These are phyloP conservation scores for Centaurea solstitialis DNA, from an alignment of 129 eudicot genomes.

Conservation along the genomic window DNA sequence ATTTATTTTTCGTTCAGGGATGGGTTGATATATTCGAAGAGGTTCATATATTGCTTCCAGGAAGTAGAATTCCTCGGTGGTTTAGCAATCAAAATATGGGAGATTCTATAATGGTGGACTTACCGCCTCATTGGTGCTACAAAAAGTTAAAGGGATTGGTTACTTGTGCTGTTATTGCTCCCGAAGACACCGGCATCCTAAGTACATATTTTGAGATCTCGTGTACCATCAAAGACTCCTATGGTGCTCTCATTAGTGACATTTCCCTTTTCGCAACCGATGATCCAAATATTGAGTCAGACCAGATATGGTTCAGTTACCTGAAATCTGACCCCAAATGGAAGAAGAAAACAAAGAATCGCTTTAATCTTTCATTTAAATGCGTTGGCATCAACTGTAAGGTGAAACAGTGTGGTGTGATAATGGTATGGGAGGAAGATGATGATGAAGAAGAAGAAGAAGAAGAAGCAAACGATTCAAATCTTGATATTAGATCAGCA, in stretches of 20 bases:
- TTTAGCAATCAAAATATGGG: slow-evolving; percentile 20
- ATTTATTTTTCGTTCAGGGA: slow-evolving; percentile 18
- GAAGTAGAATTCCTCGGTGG: slow-evolving; percentile 37
- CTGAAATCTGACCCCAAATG: slow-evolving; percentile 21
- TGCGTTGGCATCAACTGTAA: slow-evolving; percentile 24
- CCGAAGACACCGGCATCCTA: slow-evolving; percentile 2
- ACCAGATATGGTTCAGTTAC: slow-evolving; percentile 32
- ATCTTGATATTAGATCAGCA: slow-evolving; percentile 11
- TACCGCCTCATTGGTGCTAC: slow-evolving; percentile 23
- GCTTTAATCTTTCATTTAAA: slow-evolving; percentile 17
- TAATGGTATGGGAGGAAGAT: slow-evolving; percentile 16
- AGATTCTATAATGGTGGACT: slow-evolving; percentile 8
- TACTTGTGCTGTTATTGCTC: slow-evolving; percentile 24
- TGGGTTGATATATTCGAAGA: slow-evolving; percentile 23
- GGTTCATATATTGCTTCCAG: slow-evolving; percentile 34
- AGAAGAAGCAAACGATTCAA: not conserved
- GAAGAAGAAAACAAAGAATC: slow-evolving; percentile 32
- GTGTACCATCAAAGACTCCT: slow-evolving; percentile 16
- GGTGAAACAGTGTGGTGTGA: slow-evolving; percentile 30
- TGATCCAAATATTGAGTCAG: slow-evolving; percentile 28
- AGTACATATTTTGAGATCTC: slow-evolving; percentile 26
- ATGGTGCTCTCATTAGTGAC: slow-evolving; percentile 15
- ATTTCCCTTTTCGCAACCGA: slow-evolving; percentile 18
- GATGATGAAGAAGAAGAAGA: not conserved
- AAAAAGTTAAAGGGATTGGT: slow-evolving; percentile 24